phyloP scores from a whole-genome alignment of 306 rosid species.

The Cucurbita argyrosperma region DNA sequence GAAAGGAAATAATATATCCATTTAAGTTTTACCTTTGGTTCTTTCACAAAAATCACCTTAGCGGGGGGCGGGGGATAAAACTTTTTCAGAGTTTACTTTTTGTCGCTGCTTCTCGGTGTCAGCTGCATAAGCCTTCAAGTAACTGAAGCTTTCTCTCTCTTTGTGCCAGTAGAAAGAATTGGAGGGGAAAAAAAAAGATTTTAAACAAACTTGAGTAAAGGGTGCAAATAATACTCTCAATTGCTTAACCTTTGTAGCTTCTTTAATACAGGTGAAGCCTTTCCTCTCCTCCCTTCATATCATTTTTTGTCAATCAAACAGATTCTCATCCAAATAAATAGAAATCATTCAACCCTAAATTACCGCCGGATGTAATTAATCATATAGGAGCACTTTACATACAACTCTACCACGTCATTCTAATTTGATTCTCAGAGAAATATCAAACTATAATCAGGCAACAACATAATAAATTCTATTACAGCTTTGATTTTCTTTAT shows the following conservation, averaged over 20 bases:
- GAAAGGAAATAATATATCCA: neutral
- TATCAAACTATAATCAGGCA: neutral
- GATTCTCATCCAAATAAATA: neutral
- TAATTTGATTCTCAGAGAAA: neutral
- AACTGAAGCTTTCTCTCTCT: neutral
- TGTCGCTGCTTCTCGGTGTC: neutral
- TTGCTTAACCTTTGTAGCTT: neutral
- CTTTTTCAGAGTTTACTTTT: neutral
- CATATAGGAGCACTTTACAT: neutral
- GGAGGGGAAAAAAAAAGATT: neutral
- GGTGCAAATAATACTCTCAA: neutral
- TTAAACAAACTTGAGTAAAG: neutral
- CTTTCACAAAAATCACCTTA: neutral
- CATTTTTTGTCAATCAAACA: neutral
- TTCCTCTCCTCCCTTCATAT: neutral
- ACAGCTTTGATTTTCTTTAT: too few relatives aligned
- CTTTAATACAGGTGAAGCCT: neutral
- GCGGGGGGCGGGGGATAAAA: neutral
- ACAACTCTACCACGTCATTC: neutral
- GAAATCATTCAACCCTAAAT: neutral
- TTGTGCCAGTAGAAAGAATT: neutral
- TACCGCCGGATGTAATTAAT: neutral
- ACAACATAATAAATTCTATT: neutral
- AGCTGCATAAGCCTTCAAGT: neutral
- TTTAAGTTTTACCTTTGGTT: neutral